These are phyloP conservation scores for Obelidium mucronatum DNA, from an alignment of 192 early-diverging fungal genomes.

Conservation along the genomic window DNA sequence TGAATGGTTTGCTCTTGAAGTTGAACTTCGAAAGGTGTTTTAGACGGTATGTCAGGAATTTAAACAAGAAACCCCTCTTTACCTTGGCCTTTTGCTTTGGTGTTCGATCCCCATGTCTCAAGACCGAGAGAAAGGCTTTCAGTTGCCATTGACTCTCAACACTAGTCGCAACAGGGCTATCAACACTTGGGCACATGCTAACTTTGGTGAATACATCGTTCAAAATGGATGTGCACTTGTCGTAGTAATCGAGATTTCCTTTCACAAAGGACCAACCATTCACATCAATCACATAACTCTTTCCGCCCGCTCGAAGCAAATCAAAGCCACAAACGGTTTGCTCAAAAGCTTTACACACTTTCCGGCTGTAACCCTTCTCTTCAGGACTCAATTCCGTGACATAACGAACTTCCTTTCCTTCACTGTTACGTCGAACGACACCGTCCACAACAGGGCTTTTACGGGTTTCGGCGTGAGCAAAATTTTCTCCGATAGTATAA, in stretches of 20 bases:
- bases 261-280: slow-evolving; percentile 99
- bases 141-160: slow-evolving; percentile 89
- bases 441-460: slow-evolving; percentile 98
- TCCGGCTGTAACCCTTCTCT: slow-evolving; percentile 80
- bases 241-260: slow-evolving; percentile 92
- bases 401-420: slow-evolving; percentile 98
- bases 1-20: slow-evolving; percentile 74
- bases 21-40: slow-evolving; percentile 66
- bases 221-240: slow-evolving; percentile 79
- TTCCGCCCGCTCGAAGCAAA: slow-evolving; percentile 80
- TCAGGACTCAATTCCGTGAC: slow-evolving; percentile 78
- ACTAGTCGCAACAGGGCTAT: slow-evolving; percentile 42
- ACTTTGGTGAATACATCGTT: slow-evolving; percentile 80
- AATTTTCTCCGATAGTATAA: slow-evolving; percentile 91
- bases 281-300: slow-evolving; percentile 94
- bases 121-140: slow-evolving; percentile 92
- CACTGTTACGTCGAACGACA: slow-evolving; percentile 90
- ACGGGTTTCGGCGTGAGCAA: slow-evolving; percentile 94
- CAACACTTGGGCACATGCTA: slow-evolving; percentile 27
- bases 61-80: slow-evolving; percentile 23
- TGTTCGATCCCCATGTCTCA: slow-evolving; percentile 95
- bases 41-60: neutral
- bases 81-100: slow-evolving; percentile 98
- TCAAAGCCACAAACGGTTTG: slow-evolving; percentile 98
- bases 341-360: slow-evolving; percentile 82